phyloP scores from a whole-genome alignment of 2,329 filamentous ascomycete genomes.

The Hymenotorrendiella dingleyae region DNA sequence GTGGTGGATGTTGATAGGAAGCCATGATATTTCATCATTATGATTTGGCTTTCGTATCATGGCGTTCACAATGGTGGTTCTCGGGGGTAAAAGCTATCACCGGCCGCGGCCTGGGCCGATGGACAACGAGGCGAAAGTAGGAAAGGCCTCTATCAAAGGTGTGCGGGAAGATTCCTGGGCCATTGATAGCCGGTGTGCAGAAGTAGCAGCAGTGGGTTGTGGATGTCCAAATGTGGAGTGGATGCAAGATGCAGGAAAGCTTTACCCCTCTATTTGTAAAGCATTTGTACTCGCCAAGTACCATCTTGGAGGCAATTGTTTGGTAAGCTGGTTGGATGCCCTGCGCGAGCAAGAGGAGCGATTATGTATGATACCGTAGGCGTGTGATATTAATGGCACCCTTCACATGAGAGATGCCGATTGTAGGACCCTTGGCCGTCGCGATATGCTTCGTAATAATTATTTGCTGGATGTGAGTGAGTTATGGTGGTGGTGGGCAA shows the following conservation, averaged over 20 bases:
- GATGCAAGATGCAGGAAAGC: constrained; percentile 1
- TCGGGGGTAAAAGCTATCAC: neutral
- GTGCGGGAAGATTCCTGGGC: neutral
- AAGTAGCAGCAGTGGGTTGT: too few relatives aligned
- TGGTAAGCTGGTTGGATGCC: neutral
- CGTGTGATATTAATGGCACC: too few relatives aligned
- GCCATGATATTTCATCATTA: too few relatives aligned
- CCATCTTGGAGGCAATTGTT: neutral
- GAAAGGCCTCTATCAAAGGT: neutral
- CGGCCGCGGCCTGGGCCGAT: neutral
- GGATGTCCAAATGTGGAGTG: too few relatives aligned
- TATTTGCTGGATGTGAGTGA: too few relatives aligned
- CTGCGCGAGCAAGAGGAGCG: neutral
- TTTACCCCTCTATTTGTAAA: constrained; percentile 2
- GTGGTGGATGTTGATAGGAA: too few relatives aligned
- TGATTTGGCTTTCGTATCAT: too few relatives aligned
- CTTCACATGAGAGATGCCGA: neutral
- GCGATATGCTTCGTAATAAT: neutral
- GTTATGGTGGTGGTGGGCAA: too few relatives aligned
- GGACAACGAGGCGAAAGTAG: neutral
- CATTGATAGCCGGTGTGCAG: neutral
- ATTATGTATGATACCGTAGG: too few relatives aligned
- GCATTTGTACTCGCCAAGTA: neutral
- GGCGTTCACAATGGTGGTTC: neutral
- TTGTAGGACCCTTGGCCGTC: neutral